Conservation (phyloP, 106 monocot genomes). For the Phalaenopsis aphrodite region DNA sequence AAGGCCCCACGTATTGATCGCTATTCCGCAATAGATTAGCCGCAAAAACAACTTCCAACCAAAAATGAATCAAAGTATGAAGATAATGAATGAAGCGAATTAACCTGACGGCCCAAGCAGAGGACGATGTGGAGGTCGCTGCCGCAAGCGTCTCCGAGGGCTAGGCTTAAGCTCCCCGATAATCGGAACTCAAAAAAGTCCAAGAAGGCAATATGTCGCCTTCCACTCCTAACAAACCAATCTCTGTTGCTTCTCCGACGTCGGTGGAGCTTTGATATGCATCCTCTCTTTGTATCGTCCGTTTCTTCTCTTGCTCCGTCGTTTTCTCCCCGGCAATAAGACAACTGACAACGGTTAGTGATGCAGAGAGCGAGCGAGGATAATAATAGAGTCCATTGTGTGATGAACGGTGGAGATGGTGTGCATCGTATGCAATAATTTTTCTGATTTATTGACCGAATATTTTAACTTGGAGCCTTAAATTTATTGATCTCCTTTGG, state of each 20-base stretch:
- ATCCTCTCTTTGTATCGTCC: background rate
- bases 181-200: conserved; percentile 16
- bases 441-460: no score
- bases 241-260: background rate
- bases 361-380: no score
- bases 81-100: background rate
- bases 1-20: background rate
- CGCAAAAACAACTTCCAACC: background rate
- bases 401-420: no score
- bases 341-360: no score
- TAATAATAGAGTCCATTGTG: no score
- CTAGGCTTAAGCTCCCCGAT: conserved; percentile 12
- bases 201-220: background rate
- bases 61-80: background rate
- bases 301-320: background rate
- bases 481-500: no score
- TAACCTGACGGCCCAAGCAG: conserved; percentile 28
- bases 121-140: conserved; percentile 45
- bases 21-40: background rate
- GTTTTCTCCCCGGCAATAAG: no score
- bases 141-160: conserved; percentile 18
- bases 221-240: background rate
- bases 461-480: no score
- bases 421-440: no score
- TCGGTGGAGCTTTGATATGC: background rate